phyloP scores from a whole-genome alignment of 257 asterid species.

The Schizonepeta tenuifolia region DNA sequence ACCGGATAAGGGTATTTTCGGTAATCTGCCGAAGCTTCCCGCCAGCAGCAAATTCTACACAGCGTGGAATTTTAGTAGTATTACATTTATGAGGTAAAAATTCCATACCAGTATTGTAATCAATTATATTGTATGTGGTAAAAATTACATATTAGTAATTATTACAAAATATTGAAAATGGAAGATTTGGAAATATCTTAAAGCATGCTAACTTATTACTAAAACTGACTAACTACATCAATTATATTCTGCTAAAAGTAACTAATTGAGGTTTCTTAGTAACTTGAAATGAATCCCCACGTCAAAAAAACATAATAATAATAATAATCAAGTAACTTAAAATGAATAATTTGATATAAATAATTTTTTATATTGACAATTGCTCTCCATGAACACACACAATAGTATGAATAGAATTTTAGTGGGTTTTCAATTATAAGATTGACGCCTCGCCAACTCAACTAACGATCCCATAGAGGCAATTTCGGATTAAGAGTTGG shows the following conservation, averaged over 20 bases:
- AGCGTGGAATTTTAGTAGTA: neutral
- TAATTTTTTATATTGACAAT: too few species aligned
- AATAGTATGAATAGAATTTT: too few species aligned
- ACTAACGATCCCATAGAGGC: too few species aligned
- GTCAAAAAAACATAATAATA: too few species aligned
- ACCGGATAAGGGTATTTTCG: slow-evolving; percentile 25
- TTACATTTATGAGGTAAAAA: neutral
- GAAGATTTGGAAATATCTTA: neutral
- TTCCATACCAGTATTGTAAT: too few species aligned
- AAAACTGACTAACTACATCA: neutral
- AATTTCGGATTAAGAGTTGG: neutral
- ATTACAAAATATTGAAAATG: neutral
- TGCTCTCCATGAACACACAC: neutral
- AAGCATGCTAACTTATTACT: neutral
- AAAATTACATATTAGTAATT: too few species aligned
- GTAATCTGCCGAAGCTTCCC: slow-evolving; percentile 27
- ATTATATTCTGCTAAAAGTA: neutral
- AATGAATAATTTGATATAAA: too few species aligned
- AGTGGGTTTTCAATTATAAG: too few species aligned
- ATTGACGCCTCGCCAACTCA: too few species aligned
- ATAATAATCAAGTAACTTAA: too few species aligned
- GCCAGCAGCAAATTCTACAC: neutral
- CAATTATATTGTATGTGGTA: neutral
- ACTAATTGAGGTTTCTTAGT: neutral
- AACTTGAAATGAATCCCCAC: too few species aligned